These are phyloP conservation scores for Kockovaella imperatae DNA, from an alignment of 768 basidiomycete species.

Conservation along the genomic window DNA sequence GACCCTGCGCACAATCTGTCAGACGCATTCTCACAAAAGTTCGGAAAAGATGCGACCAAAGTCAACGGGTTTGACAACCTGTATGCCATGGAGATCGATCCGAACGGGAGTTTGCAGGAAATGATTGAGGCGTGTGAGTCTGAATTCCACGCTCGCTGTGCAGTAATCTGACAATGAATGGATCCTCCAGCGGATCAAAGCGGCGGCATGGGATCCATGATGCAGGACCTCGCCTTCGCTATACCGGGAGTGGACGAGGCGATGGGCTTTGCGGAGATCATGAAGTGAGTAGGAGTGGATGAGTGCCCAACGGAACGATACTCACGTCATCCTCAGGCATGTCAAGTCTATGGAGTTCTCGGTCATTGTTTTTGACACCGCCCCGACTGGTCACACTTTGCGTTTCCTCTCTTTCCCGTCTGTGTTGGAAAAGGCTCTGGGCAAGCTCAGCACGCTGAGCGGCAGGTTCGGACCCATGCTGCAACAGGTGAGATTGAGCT, in stretches of 20 bases:
- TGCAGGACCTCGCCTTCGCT: slow-evolving; percentile 98
- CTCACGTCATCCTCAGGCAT: slow-evolving; percentile 54
- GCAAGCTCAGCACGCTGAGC: slow-evolving; percentile 86
- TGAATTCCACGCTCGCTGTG: background rate
- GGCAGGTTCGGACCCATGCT: slow-evolving; percentile 97
- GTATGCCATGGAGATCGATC: slow-evolving; percentile 98
- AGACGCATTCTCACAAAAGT: slow-evolving; percentile 95
- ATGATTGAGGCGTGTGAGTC: slow-evolving; percentile 94
- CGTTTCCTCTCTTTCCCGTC: slow-evolving; percentile 98
- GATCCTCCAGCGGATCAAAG: slow-evolving; percentile 33
- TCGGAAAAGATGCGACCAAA: slow-evolving; percentile 95
- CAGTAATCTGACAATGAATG: background rate
- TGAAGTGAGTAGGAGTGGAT: slow-evolving; percentile 63
- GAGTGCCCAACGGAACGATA: background rate
- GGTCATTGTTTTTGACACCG: slow-evolving; percentile 99
- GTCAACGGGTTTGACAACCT: slow-evolving; percentile 97
- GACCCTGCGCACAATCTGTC: slow-evolving; percentile 99
- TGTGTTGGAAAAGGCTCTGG: slow-evolving; percentile 92
- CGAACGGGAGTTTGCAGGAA: slow-evolving; percentile 93
- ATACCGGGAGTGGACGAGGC: slow-evolving; percentile 99
- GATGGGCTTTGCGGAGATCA: slow-evolving; percentile 99
- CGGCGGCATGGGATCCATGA: slow-evolving; percentile 94
- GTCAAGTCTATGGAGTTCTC: slow-evolving; percentile 99
- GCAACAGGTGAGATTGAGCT: slow-evolving; percentile 53
- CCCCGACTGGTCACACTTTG: slow-evolving; percentile 95